These are phyloP conservation scores for Leccinum broughii DNA, from an alignment of 768 basidiomycete species.

Conservation along the genomic window DNA sequence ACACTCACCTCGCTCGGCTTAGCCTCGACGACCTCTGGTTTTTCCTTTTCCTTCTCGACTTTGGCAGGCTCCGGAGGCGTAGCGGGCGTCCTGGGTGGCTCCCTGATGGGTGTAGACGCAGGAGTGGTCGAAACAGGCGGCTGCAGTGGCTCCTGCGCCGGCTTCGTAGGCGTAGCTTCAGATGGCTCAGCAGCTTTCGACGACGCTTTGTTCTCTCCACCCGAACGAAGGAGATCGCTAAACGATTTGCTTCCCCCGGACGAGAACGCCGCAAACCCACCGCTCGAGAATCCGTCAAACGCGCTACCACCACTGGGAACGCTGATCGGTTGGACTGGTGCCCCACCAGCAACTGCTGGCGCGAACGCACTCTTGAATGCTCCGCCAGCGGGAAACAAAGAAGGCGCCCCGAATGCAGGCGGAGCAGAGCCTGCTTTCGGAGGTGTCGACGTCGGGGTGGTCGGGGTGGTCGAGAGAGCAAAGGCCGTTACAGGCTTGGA, in stretches of 20 bases:
- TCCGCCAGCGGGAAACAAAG: conserved; percentile 31
- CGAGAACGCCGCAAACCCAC: conserved; percentile 56
- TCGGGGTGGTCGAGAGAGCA: conserved; percentile 17
- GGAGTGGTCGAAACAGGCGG: conserved; percentile 15
- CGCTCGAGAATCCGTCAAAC: conserved; percentile 32
- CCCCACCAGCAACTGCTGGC: background rate
- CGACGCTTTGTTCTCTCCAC: conserved; percentile 29
- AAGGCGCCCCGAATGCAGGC: conserved; percentile 42
- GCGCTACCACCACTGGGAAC: conserved; percentile 17
- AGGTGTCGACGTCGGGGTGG: conserved; percentile 24
- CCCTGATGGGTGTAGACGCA: conserved; percentile 15
- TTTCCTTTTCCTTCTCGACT: conserved; percentile 1
- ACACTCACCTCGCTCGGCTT: conserved; percentile 1
- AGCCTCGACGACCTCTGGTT: background rate
- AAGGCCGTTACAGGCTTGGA: conserved; percentile 42
- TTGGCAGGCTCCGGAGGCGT: background rate
- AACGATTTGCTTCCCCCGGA: conserved; percentile 53
- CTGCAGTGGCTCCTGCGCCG: background rate
- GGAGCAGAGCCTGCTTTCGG: conserved; percentile 22
- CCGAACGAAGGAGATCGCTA: conserved; percentile 55
- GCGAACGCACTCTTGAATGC: conserved; percentile 24
- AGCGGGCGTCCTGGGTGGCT: conserved; percentile 5
- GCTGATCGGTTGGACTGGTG: conserved; percentile 14
- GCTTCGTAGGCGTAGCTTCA: conserved; percentile 18
- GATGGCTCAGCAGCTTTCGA: conserved; percentile 14